Base-by-base conservation (phyloP, 352 stramenopile genomes). In the Elongisporangium prolatum region DNA sequence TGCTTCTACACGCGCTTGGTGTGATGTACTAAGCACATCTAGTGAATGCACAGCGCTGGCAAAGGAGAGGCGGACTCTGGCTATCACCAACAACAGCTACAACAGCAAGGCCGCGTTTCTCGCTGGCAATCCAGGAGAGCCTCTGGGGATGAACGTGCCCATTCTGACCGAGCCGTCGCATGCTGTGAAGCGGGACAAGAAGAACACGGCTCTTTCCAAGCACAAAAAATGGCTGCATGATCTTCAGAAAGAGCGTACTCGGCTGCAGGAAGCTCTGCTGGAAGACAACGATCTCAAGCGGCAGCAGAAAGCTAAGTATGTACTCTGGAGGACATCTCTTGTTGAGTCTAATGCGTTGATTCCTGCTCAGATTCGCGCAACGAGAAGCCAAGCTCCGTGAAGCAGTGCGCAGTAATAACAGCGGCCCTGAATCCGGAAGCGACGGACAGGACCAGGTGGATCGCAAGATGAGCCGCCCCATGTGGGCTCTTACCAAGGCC, bases 151-250 rank as follows among this genome's bases (percentile, higher is more conserved):
- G 61, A 93, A 95, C 64, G 84, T 95, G 21, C 73, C 80, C 22
- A 95, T 95, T 63, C 71, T 85, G 53, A 81, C 58, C 54, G 86
- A 95, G 57, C 72, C 80, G 22, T 67, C 71, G 48, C 80, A 92
- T 62, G 76, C 68, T 7, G 75, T 96, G 57, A 86, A 92, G 55
- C 81, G 85, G 57, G 86, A 96, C 70, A 95, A 93, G 71, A 97
- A 91, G 71, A 92, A 94, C 63, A 95, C 89, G 55, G 93, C 91
- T 18, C 59, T 98, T 21, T 93, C 84, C 47, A 97, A 96, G 65
- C 93, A 98, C 72, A 95, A 89, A 49, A 97, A 96, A 63, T 98
- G 92, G 92, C 72, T 98, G 13, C 69, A 87, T 53, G 90, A 98
- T 56, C 77, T 98, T n/a, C 92, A 98, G 57, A 95, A 93, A 51